Evolutionary conservation across 805 yeast genomes (phyloP), one percentile per base, ranked within the genome.

Genomic region (Wickerhamomyces ciferrii): DNA sequence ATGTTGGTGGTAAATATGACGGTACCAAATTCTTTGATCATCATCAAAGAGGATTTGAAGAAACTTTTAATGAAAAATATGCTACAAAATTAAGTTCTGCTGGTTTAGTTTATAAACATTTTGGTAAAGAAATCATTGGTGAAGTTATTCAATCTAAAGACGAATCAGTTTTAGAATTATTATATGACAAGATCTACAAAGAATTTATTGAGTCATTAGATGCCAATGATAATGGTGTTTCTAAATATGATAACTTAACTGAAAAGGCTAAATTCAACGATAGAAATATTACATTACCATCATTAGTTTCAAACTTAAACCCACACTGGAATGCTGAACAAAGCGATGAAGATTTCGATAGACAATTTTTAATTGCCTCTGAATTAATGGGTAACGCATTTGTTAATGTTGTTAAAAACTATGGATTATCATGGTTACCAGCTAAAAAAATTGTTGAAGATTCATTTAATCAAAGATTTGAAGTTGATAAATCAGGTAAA

Each of bases 211-310:
- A 94, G 67, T 83, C 96, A 10, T 74, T 94, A 31, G 99, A 91
- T 67, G 99, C 97, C 47, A 88, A 91, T 61, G 99, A 94, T 65
- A 94, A 94, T 60, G 99, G 99, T 59, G 79, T 92, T 52, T 76
- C 76, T 61, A 83, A 86, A 56, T 87, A 81, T 59, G 78, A 75
- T 5, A 71, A 70, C 23, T 77, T 74, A 42, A 78, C 57, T 5
- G 53, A 62, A 18, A 70, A 72, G 51, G 83, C 87, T 41, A 75
- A 72, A 51, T 94, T 88, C 71, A 76, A 77, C 53, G 90, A 85
- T 59, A 76, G 77, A 54, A 80, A 82, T 55, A 83, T 89, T 65
- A 75, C 88, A 17, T 74, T 94, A 44, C 92, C 96, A 9, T 75
- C 90, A 1, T 68, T 90, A 39, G 87, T 94, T 14, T 70, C 92